Evolutionary conservation across 306 rosid genomes (phyloP), one percentile per base, ranked within the genome.

Genomic region (Gleditsia sinensis): DNA sequence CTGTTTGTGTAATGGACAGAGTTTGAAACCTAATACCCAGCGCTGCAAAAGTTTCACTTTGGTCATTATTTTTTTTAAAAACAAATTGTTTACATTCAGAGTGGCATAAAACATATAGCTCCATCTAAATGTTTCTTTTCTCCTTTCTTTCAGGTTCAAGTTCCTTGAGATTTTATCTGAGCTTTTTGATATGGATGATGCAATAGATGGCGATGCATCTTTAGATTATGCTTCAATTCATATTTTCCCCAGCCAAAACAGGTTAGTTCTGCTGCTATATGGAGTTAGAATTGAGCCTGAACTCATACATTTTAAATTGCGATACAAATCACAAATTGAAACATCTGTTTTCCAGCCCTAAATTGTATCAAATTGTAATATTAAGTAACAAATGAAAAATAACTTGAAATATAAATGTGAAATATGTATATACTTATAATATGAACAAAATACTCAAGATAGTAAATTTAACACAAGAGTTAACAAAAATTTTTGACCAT

Each of bases 161-260:
- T 61, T 76, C 50, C 49, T 53, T 40, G 73, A 40, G 28, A 80
- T 80, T 69, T 57, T 55, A 68, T 50, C 54, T 67, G 3, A 50
- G 72, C 56, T 67, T 45, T 50, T 74, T 17, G 72, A 78, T 76
- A 93, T 93, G 98, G 91, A 49, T 72, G 82, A 69, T 66, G 85
- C 74, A 1, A 58, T 85, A 7, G 85, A 82, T 67, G 92, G 77
- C 8, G 74, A 69, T 75, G 75, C 68, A 17, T 68, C 87, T 30
- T 80, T 93, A 75, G 91, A 86, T 72, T 90, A 80, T 64, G 98
- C 89, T 81, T 84, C 84, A 32, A 74, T 93, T 80, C 82, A 77
- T 63, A 86, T 90, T 81, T 87, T 87, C 28, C 93, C 92, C 0
- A 55, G 78, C 13, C 80, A 84, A 74, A 86, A 90, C 90, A 90